Conservation (phyloP, 2,329 filamentous ascomycete genomes). For the Penicillium brasilianum region DNA sequence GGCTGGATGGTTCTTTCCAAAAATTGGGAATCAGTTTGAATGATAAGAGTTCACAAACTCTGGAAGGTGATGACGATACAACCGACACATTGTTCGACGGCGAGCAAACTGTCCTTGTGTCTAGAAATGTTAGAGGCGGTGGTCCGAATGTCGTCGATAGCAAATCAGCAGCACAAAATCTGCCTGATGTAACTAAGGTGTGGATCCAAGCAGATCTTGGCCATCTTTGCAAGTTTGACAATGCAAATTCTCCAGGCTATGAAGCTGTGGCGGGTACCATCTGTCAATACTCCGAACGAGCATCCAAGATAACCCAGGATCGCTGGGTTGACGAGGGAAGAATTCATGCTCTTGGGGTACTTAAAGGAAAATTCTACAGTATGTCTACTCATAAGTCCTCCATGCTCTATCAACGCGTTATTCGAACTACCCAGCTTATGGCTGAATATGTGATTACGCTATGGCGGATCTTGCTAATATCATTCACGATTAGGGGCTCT, state of each 20-base stretch:
- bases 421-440: neutral
- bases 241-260: conserved; percentile 69
- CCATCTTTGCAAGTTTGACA: conserved; percentile 73
- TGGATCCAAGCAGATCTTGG: conserved; percentile 74
- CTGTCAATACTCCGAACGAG: conserved; percentile 55
- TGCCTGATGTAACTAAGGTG: conserved; percentile 72
- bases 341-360: conserved; percentile 37
- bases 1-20: neutral
- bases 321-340: conserved; percentile 66
- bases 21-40: neutral
- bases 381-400: neutral
- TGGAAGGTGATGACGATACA: no score
- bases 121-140: neutral
- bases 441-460: conserved; percentile 26
- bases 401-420: neutral
- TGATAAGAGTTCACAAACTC: neutral
- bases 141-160: conserved; percentile 67
- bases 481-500: conserved; percentile 38
- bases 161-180: conserved; percentile 69
- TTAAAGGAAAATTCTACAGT: neutral
- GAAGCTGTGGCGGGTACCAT: conserved; percentile 56
- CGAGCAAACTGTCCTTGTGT: neutral
- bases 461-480: conserved; percentile 28
- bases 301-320: conserved; percentile 58
- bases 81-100: conserved; percentile 53